Percentiles rank a stretch among this genome's conserved stretches.
phyloP scores from a whole-genome alignment of 805 yeast genomes.

The Saccharomycopsis sp. region DNA sequence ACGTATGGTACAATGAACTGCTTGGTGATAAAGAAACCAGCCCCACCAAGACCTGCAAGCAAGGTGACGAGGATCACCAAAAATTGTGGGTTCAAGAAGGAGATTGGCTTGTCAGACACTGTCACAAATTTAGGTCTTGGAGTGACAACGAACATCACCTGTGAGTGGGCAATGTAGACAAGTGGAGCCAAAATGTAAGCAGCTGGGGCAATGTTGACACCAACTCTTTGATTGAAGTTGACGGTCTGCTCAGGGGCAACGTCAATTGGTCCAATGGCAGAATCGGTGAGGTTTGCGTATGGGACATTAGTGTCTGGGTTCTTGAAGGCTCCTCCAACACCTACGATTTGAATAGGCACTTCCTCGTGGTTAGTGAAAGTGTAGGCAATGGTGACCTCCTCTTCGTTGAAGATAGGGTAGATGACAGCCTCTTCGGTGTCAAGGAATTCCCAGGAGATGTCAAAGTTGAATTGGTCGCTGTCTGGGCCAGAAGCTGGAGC shows the following conservation, averaged over 20 bases:
- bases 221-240: conserved; percentile 50
- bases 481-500: conserved; percentile 4
- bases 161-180: conserved; percentile 44
- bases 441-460: conserved; percentile 10
- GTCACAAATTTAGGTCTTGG: conserved; percentile 51
- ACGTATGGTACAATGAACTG: conserved; percentile 43
- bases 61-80: conserved; percentile 54
- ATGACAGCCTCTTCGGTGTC: conserved; percentile 6
- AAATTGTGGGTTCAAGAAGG: conserved; percentile 68
- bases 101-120: conserved; percentile 58
- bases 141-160: conserved; percentile 46
- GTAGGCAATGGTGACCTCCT: conserved; percentile 45
- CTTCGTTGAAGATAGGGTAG: conserved; percentile 42
- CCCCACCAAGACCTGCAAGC: conserved; percentile 39
- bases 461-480: conserved; percentile 9
- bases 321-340: conserved; percentile 61
- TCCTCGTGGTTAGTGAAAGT: conserved; percentile 49
- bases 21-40: conserved; percentile 42
- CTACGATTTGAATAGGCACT: conserved; percentile 45
- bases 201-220: conserved; percentile 54
- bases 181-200: conserved; percentile 52
- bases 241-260: conserved; percentile 38
- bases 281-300: conserved; percentile 57
- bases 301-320: conserved; percentile 46
- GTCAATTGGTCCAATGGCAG: conserved; percentile 53